Percentiles rank a stretch among this genome's conserved stretches.
These are phyloP conservation scores for Cryphonectria radicalis DNA, from an alignment of 2,329 filamentous ascomycete genomes.

Conservation along the genomic window DNA sequence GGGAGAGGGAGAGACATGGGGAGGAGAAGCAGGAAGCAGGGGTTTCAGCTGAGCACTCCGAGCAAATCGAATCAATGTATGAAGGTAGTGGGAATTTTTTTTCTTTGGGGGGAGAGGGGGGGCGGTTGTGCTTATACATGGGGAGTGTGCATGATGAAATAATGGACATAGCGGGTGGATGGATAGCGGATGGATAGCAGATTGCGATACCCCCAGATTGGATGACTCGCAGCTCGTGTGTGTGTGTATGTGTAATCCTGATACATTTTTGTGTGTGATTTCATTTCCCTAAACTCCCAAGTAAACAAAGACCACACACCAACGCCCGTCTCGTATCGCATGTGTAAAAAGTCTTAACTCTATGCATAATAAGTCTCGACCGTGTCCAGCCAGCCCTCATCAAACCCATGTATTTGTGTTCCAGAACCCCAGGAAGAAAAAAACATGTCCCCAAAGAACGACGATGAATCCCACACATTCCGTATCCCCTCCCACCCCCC, in stretches of 20 bases:
- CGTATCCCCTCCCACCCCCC: too few relatives aligned
- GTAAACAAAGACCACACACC: neutral
- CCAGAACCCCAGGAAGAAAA: too few relatives aligned
- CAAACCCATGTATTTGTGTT: neutral
- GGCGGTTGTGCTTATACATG: neutral
- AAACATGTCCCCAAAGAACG: too few relatives aligned
- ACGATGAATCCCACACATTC: neutral
- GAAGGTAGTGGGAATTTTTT: neutral
- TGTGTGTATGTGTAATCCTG: neutral
- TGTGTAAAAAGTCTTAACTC: neutral
- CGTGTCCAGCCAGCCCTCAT: neutral
- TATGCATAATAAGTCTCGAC: neutral
- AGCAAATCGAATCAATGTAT: neutral
- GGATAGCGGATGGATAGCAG: neutral
- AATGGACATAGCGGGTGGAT: neutral
- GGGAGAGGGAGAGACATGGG: too few relatives aligned
- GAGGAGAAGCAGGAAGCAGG: neutral
- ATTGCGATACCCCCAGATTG: neutral
- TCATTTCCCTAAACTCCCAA: neutral
- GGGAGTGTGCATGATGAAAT: constrained; percentile 1
- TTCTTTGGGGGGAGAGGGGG: neutral
- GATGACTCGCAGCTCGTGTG: neutral
- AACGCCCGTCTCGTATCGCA: neutral
- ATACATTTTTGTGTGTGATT: neutral
- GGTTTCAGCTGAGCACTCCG: neutral